These are phyloP conservation scores for Citrus inodora DNA, from an alignment of 345 rosid genomes.

Conservation along the genomic window DNA sequence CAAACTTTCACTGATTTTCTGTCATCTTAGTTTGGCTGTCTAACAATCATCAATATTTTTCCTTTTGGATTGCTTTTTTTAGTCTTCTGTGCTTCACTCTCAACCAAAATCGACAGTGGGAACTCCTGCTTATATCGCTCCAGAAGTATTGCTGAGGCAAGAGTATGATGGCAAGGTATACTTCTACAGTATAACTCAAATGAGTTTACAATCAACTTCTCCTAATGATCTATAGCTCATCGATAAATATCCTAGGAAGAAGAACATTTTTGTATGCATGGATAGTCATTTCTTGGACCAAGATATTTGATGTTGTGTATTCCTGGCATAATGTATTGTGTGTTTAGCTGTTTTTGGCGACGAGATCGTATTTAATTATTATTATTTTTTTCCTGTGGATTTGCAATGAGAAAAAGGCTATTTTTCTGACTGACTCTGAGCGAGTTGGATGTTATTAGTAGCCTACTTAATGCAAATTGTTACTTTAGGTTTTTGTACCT, in stretches of 20 bases:
- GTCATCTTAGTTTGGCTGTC: not conserved
- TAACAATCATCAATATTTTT: not conserved
- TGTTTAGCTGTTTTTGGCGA: not conserved
- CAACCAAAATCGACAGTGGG: constrained; percentile 99
- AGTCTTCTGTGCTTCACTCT: constrained; percentile 93
- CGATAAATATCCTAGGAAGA: not conserved
- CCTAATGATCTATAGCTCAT: not conserved
- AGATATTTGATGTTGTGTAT: not conserved
- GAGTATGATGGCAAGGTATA: constrained; percentile 96
- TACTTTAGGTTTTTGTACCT: not conserved
- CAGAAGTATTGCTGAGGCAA: constrained; percentile 78
- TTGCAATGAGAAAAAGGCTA: not conserved
- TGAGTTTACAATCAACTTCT: not conserved
- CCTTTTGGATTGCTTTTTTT: constrained; percentile 14
- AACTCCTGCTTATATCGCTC: constrained; percentile 97
- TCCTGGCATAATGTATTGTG: too few relatives aligned
- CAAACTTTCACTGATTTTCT: not conserved
- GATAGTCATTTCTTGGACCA: not conserved
- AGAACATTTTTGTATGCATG: not conserved
- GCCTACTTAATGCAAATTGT: constrained; percentile 1
- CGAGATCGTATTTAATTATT: not conserved
- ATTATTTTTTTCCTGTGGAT: not conserved
- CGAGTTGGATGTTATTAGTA: not conserved
- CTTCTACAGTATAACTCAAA: not conserved
- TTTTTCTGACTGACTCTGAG: not conserved